phyloP scores from a whole-genome alignment of 2,329 filamentous ascomycete species.

The Pseudogymnoascus sp. region DNA sequence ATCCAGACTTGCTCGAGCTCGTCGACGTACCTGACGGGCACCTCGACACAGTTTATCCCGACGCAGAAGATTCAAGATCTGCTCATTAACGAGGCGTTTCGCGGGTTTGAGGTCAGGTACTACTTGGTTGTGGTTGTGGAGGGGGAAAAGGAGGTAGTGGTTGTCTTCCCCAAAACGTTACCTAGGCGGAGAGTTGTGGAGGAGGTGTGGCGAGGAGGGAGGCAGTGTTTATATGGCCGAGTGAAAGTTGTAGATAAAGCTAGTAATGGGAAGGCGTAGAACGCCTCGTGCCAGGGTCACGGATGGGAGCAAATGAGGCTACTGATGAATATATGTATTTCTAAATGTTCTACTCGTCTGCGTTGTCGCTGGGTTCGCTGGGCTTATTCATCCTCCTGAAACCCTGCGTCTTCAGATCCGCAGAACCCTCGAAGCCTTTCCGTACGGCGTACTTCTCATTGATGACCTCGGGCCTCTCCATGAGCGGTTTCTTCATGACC shows the following conservation, averaged over 20 bases:
- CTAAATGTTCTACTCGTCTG: constrained; percentile 24
- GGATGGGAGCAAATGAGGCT: constrained; percentile 10
- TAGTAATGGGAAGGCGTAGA: constrained; percentile 25
- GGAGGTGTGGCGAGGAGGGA: constrained; percentile 79
- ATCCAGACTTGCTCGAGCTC: constrained; percentile 77
- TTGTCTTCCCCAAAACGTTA: constrained; percentile 83
- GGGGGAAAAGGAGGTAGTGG: constrained; percentile 78
- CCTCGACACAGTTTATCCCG: constrained; percentile 71
- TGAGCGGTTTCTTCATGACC: constrained; percentile 43
- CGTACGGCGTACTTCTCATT: constrained; percentile 56
- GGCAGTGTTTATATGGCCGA: constrained; percentile 71
- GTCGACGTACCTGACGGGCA: constrained; percentile 55
- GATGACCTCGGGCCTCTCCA: constrained; percentile 45
- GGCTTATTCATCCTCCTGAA: constrained; percentile 21
- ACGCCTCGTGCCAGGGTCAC: constrained; percentile 4
- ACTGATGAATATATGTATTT: constrained; percentile 9
- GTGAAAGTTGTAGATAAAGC: constrained; percentile 5
- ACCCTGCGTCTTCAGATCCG: constrained; percentile 35
- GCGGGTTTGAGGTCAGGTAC: constrained; percentile 81
- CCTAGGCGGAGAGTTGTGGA: constrained; percentile 71
- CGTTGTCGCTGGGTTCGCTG: constrained; percentile 23
- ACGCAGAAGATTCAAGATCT: constrained; percentile 89
- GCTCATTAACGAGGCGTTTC: constrained; percentile 90
- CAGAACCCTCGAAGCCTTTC: constrained; percentile 48
- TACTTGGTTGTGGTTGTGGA: constrained; percentile 87